Conservation (phyloP, 257 asterid genomes). For the Misopates orontium region DNA sequence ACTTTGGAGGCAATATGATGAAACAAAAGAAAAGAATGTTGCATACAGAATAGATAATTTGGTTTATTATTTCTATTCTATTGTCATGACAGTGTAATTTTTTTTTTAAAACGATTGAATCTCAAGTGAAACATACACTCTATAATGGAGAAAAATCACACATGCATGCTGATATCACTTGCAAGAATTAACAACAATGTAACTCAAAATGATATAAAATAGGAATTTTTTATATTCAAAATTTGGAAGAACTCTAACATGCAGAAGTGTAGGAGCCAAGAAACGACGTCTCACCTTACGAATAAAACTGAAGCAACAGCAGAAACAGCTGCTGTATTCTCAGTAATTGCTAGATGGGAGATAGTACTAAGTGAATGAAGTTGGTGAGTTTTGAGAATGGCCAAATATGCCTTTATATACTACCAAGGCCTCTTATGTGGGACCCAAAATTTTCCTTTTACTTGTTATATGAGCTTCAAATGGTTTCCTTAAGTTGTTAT, state of each 20-base stretch:
- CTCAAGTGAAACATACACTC: constrained; percentile 64
- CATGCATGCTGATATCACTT: constrained; percentile 62
- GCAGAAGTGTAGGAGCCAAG: not conserved
- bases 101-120: constrained; percentile 28
- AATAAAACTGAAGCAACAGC: constrained; percentile 3
- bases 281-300: constrained; percentile 6
- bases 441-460: constrained; percentile 26
- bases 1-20: not conserved
- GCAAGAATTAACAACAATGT: constrained; percentile 38
- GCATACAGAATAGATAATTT: too few species aligned
- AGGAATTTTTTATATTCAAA: too few species aligned
- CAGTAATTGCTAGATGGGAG: not conserved
- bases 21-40: not conserved
- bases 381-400: constrained; percentile 47
- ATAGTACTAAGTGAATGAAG: constrained; percentile 15
- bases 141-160: not conserved
- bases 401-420: constrained; percentile 50
- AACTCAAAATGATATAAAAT: not conserved
- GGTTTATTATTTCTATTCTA: not conserved
- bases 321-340: not conserved
- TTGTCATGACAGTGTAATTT: too few species aligned
- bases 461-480: constrained; percentile 18
- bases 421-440: constrained; percentile 33
- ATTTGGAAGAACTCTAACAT: too few species aligned
- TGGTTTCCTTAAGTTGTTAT: constrained; percentile 37